Evolutionary conservation across 306 rosid genomes (phyloP), one percentile per base, ranked within the genome.

Genomic region (Pueraria montana): DNA sequence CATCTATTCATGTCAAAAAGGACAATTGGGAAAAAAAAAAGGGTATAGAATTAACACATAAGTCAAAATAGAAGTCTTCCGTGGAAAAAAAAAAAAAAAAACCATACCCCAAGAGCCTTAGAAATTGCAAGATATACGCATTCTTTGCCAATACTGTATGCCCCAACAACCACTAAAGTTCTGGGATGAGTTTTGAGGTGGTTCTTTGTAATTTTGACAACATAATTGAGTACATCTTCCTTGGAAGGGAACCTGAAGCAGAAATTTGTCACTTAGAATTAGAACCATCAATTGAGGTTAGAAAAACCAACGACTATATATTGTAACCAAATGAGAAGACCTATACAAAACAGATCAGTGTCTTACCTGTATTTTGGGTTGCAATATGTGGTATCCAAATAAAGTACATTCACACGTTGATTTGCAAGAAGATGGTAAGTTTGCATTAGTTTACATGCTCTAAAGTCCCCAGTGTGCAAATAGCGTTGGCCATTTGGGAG

Each of bases 101-200:
- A n/a, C 70, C 73, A 40, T 82, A 86, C 91, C 87, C 85, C 83
- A 3, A n/a, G 87, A 26, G 81, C 86, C 80, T 84, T 84, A 4
- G 91, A 86, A 84, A 89, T 89, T 63, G 73, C 82, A 75, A 84
- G 87, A 84, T 89, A 89, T 71, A 89, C 91, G 79, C 90, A 82
- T 79, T 89, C 91, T 84, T 89, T 89, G 67, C 91, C 91, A 89
- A 89, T 89, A 61, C 91, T 89, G 27, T 89, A 89, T 30, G 91
- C 91, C 71, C 91, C 91, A 79, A 86, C 91, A 79, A 86, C 90
- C 64, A 89, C 87, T 75, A 89, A 83, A 79, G 90, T 84, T 79
- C 76, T 86, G 40, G 87, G 90, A 65, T 84, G 83, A 34, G n/a
- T 55, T 84, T 89, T 86, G 68, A 89, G 91, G 61, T 66, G 87